A percentile compares a stretch with the other conserved stretches of the same genome.
These are phyloP conservation scores for Delphinella strobiligena DNA, from an alignment of 2,329 filamentous ascomycete species.

Conservation along the genomic window DNA sequence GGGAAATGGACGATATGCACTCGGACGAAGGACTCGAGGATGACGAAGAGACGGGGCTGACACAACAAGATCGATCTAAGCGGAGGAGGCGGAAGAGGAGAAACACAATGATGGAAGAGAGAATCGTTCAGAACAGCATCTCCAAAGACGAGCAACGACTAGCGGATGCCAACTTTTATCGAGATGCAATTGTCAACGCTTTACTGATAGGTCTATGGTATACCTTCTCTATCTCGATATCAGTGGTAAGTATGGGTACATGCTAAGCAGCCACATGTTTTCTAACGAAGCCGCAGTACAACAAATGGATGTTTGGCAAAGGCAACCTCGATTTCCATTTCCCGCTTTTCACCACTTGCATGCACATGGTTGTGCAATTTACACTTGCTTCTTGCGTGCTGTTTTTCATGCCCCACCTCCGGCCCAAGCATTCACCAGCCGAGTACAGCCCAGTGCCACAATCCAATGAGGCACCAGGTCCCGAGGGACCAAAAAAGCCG, in stretches of 20 bases:
- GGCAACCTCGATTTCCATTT: constrained; percentile 81
- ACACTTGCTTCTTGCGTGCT: constrained; percentile 64
- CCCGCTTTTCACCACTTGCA: constrained; percentile 84
- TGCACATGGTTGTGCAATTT: constrained; percentile 96
- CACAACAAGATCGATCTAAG: constrained; percentile 56
- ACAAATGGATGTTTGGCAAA: constrained; percentile 98
- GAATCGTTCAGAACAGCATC: constrained; percentile 49
- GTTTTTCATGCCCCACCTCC: constrained; percentile 68
- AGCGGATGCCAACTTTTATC: constrained; percentile 62
- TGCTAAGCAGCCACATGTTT: no score
- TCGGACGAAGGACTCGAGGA: constrained; percentile 60
- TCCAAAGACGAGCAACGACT: constrained; percentile 63
- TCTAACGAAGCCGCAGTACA: no score
- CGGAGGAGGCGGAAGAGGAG: constrained; percentile 52
- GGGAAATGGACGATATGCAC: constrained; percentile 46
- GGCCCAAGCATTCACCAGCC: constrained; percentile 25
- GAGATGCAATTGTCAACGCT: constrained; percentile 60
- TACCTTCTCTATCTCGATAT: constrained; percentile 84
- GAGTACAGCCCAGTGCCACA: constrained; percentile 10
- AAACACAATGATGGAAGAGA: constrained; percentile 57
- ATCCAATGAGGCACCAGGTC: constrained; percentile 4
- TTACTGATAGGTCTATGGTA: constrained; percentile 78
- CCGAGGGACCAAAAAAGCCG: constrained; percentile 34
- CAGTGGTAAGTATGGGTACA: constrained; percentile 52
- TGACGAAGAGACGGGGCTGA: constrained; percentile 84